Evolutionary conservation across 1,139 yeast species (phyloP), one percentile per base, ranked within the genome.

Genomic region (Taiozyma sp.): DNA sequence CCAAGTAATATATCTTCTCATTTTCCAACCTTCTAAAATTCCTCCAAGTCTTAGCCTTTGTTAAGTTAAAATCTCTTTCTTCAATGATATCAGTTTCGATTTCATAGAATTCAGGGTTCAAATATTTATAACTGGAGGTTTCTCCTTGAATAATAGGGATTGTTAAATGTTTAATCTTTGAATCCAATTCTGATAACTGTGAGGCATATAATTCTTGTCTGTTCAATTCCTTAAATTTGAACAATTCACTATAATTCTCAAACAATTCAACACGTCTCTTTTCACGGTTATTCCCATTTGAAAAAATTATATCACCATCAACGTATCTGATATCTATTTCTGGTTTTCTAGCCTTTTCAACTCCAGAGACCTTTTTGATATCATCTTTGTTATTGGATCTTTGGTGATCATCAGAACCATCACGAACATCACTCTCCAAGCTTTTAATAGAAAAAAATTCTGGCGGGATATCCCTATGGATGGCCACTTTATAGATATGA

Each of bases 51-150:
- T 64, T 61, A 27, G 65, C 52, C 42, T 68, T 55, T 9, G 61
- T 47, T 7, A 70, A 44, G 45, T 68, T 70, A 46, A 54, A 65
- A 48, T 69, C 74, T 44, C 69, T 55, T 32, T 48, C 50, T 49
- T 70, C 74, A 4, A 54, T 48, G 41, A 68, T 44, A 54, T 70
- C 73, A 34, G 57, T 56, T 22, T 56, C 60, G 1, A 40, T 16
- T 23, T 62, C 62, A 34, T 34, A 45, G 13, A 56, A 29, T 24
- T 54, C 58, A 4, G 12, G 22, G 23, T 53, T 55, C 16, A 48
- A 23, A 8, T 50, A 51, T 5, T 43, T 43, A 8, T 44, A 34
- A 22, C 42, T 29, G 2, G 47, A 23, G 4, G 34, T 43, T 13
- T 52, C 8, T 24, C 8, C 59, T 44, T 54, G 48, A 23, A 42